Evolutionary conservation across 164 flowering plant genomes (phyloP).

Genomic region (Platanus orientalis): DNA sequence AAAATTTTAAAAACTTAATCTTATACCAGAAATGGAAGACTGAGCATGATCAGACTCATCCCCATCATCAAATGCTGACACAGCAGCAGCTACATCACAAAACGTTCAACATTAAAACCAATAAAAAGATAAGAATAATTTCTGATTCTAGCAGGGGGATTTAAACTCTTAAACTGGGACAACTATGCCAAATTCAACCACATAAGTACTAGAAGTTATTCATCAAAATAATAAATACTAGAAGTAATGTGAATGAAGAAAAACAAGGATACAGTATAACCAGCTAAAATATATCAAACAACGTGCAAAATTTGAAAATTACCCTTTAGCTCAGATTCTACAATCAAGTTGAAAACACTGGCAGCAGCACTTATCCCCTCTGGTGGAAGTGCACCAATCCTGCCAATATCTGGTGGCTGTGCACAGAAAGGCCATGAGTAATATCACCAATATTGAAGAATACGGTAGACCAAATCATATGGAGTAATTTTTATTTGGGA

Average conservation of each 20-base stretch:
- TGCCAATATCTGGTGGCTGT: slow-evolving; percentile 52
- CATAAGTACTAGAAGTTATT: no score
- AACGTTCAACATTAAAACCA: slow-evolving; percentile 4
- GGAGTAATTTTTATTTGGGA: background rate
- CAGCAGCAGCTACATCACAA: slow-evolving; percentile 66
- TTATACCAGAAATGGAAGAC: slow-evolving; percentile 73
- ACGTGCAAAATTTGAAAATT: slow-evolving; percentile 1
- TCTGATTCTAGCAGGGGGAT: background rate
- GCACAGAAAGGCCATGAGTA: background rate
- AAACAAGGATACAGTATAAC: no score
- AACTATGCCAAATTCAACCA: background rate
- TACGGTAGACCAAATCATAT: background rate
- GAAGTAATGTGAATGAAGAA: no score
- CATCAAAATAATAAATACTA: no score
- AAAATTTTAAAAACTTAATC: slow-evolving; percentile 7
- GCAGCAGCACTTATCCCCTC: slow-evolving; percentile 71
- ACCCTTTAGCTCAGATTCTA: slow-evolving; percentile 86
- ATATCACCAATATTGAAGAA: background rate
- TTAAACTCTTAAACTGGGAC: background rate
- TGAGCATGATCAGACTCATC: slow-evolving; percentile 51
- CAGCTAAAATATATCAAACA: background rate
- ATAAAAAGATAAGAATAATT: slow-evolving; percentile 1
- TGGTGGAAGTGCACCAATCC: slow-evolving; percentile 43
- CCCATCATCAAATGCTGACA: slow-evolving; percentile 67
- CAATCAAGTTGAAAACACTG: slow-evolving; percentile 61